phyloP scores from a whole-genome alignment of 768 basidiomycete genomes.

The Pleurotus citrinopileatus region DNA sequence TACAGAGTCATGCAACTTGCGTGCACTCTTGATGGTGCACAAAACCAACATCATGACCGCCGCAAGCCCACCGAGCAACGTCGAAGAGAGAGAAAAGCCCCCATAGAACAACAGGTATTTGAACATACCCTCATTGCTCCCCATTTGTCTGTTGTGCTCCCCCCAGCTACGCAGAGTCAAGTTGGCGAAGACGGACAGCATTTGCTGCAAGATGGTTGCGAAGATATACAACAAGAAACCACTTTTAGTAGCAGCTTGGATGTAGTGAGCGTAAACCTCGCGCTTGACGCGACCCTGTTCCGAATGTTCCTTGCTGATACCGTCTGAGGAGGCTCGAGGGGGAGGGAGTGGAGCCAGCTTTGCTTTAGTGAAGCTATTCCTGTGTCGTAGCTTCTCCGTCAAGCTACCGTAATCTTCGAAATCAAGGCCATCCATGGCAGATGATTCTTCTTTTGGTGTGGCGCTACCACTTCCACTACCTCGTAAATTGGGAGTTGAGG shows the following conservation, averaged over 20 bases:
- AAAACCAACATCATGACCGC: conserved; percentile 73
- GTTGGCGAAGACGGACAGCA: conserved; percentile 57
- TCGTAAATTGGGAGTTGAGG: conserved; percentile 45
- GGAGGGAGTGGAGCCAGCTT: conserved; percentile 40
- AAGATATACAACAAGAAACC: conserved; percentile 69
- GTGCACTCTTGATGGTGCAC: conserved; percentile 73
- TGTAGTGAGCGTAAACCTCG: conserved; percentile 74
- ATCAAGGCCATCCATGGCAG: not conserved
- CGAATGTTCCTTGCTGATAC: conserved; percentile 63
- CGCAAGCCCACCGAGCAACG: conserved; percentile 49
- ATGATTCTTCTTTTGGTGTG: conserved; percentile 23
- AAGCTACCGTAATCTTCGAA: conserved; percentile 4
- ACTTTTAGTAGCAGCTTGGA: conserved; percentile 71
- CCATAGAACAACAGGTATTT: conserved; percentile 68
- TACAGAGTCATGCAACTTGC: conserved; percentile 73
- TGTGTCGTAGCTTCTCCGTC: conserved; percentile 54
- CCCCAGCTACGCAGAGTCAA: conserved; percentile 79
- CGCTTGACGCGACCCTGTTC: conserved; percentile 81
- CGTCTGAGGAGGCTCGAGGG: conserved; percentile 38
- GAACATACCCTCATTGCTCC: conserved; percentile 54
- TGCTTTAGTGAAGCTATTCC: conserved; percentile 58
- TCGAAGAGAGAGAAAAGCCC: conserved; percentile 57
- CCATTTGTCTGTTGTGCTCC: conserved; percentile 65
- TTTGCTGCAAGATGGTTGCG: conserved; percentile 52
- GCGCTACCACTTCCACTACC: conserved; percentile 27